Base-by-base conservation (phyloP, 2,329 filamentous ascomycete species). In the Celoporthe dispersa region DNA sequence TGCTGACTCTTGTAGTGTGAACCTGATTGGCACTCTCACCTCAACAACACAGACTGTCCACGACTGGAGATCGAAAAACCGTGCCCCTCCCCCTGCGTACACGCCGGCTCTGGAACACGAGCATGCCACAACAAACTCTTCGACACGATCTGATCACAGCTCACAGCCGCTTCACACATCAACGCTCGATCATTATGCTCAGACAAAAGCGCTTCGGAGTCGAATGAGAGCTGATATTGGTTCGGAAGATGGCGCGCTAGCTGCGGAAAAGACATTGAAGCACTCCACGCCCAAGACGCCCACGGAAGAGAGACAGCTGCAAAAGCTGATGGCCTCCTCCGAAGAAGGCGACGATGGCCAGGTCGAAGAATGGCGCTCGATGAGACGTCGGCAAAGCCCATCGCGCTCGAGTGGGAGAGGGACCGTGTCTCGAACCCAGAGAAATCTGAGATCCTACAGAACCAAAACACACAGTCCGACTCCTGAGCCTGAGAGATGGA, bases 401-500 rank as follows among this genome's bases (percentile, higher is more conserved):
- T 57, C 68, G 44, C 53, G 35, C 9, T 9, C 31, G 22, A 37
- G 12, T 33, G 48, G 28, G 6, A n/a, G n/a, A 33, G 64, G 51
- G 41, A 19, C 41, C 12, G 28, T 61, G 62, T 63, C 66, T 70
- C 71, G 74, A 73, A 64, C 73, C 68, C 39, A 74, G 66, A 39
- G 74, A 74, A 66, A 44, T 70, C n/a, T 68, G 64, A 39, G 57
- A 72, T 69, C 61, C 3, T 69, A 48, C 12, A 53, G 35, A 33
- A 4, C 57, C 11, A 68, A 67, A 41, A 16, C 57, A 28, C 64
- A 53, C 44, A 72, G 70, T 39, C 69, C 71, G 9, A 69, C 51
- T 60, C 71, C 73, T n/a, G 60, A 69, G 74, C 14, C 39, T 6
- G 76, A 78, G 53, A 75, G 78, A 19, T 91, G 88, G 88, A 87